Conservation (phyloP, 2,329 filamentous ascomycete genomes). For the Zymoseptoria pseudotritici region DNA sequence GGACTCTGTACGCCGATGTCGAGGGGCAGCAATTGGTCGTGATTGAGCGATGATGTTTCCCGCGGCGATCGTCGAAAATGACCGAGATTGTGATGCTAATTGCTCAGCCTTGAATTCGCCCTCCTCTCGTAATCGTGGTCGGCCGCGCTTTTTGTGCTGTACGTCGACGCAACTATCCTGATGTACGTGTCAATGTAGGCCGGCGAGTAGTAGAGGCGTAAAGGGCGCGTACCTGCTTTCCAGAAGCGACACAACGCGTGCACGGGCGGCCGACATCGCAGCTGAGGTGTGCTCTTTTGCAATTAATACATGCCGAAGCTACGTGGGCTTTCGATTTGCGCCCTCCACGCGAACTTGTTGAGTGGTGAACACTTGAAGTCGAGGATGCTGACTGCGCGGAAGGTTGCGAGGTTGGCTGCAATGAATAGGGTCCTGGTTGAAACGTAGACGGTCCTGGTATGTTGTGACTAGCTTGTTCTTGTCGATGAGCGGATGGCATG, state of each 20-base stretch:
- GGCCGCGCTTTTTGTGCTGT: conserved; percentile 76
- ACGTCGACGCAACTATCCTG: conserved; percentile 75
- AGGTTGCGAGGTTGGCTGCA: background rate
- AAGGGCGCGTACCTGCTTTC: conserved; percentile 51
- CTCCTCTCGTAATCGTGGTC: conserved; percentile 69
- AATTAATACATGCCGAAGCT: conserved; percentile 76
- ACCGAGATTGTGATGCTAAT: conserved; percentile 8
- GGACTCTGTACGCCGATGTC: conserved; percentile 26
- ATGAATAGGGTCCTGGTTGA: background rate
- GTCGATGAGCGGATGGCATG: background rate
- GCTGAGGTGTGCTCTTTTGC: conserved; percentile 72
- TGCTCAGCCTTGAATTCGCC: conserved; percentile 21
- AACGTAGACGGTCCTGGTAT: background rate
- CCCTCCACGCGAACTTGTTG: conserved; percentile 14
- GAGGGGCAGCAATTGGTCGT: conserved; percentile 20
- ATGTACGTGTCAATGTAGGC: conserved; percentile 3
- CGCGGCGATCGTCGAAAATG: conserved; percentile 8
- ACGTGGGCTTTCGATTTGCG: conserved; percentile 56
- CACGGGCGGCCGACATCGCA: conserved; percentile 66
- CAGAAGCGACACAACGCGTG: conserved; percentile 67
- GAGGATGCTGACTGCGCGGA: conserved; percentile 1
- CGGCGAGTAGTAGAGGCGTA: conserved; percentile 1
- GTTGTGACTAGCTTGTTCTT: background rate
- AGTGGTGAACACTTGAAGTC: conserved; percentile 11
- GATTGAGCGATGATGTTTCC: background rate